phyloP scores from a whole-genome alignment of 768 basidiomycete genomes.

The Termitomyces sp. region DNA sequence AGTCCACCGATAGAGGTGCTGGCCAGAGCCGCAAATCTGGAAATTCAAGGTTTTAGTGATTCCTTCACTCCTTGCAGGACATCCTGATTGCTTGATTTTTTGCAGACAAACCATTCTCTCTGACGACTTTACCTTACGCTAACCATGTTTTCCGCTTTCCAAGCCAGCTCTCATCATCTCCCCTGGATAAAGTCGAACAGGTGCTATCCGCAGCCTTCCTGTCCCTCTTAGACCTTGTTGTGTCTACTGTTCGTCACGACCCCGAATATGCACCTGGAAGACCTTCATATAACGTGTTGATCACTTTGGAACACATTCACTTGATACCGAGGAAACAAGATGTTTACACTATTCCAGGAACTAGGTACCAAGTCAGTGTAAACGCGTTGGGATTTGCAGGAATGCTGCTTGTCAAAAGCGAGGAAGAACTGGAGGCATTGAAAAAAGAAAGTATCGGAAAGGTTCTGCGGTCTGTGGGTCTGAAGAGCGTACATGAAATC shows the following conservation, averaged over 20 bases:
- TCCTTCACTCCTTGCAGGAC: not conserved
- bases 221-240: slow-evolving; percentile 70
- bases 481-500: slow-evolving; percentile 66
- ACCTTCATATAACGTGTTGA: slow-evolving; percentile 81
- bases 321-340: slow-evolving; percentile 78
- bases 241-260: slow-evolving; percentile 72
- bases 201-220: slow-evolving; percentile 63
- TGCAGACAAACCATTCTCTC: slow-evolving; percentile 70
- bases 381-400: slow-evolving; percentile 92
- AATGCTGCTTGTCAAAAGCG: slow-evolving; percentile 83
- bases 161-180: slow-evolving; percentile 33
- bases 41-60: slow-evolving; percentile 48
- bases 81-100: slow-evolving; percentile 4
- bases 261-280: slow-evolving; percentile 58
- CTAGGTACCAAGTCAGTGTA: slow-evolving; percentile 62
- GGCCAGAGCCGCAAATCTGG: slow-evolving; percentile 55
- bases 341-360: slow-evolving; percentile 47
- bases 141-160: slow-evolving; percentile 73
- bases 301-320: slow-evolving; percentile 83
- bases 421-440: slow-evolving; percentile 70
- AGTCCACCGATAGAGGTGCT: slow-evolving; percentile 80
- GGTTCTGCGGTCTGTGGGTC: slow-evolving; percentile 63
- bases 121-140: slow-evolving; percentile 72
- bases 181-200: slow-evolving; percentile 45
- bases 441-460: slow-evolving; percentile 59